Evolutionary conservation across 768 basidiomycete species (phyloP).

Genomic region (Termitomyces sp.): DNA sequence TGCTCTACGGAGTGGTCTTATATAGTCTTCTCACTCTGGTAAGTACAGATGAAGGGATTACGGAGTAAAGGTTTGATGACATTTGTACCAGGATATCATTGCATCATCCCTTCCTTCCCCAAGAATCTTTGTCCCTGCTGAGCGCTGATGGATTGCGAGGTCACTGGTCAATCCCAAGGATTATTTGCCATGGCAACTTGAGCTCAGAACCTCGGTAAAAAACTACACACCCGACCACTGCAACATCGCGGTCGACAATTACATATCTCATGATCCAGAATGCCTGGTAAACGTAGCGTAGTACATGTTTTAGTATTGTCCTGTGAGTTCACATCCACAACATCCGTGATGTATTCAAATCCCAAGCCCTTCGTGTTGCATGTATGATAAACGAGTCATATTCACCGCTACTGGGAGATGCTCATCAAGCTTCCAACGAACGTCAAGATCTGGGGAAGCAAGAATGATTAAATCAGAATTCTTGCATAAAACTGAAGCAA

Average conservation of each 20-base stretch:
- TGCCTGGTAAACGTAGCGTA: not conserved
- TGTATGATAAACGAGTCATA: not conserved
- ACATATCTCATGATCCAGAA: not conserved
- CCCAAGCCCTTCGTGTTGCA: not conserved
- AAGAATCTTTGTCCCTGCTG: no score
- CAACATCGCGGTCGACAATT: not conserved
- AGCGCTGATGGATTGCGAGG: no score
- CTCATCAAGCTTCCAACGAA: conserved; percentile 95
- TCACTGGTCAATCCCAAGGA: no score
- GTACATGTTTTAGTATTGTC: not conserved
- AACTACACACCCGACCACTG: not conserved
- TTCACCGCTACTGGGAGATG: conserved; percentile 26
- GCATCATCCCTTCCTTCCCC: no score
- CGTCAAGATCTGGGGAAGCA: conserved; percentile 69
- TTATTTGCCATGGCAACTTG: not conserved
- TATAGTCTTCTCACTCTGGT: no score
- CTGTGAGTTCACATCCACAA: not conserved
- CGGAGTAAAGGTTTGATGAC: no score
- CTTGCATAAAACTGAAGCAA: not conserved
- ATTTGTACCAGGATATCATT: no score
- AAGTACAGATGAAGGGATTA: no score
- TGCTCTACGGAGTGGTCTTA: no score
- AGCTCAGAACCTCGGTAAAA: not conserved
- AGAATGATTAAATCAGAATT: not conserved
- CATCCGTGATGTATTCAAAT: not conserved